Base-by-base conservation (phyloP, 1,284 basidiomycete species). In the Fomitopsis betulina region DNA sequence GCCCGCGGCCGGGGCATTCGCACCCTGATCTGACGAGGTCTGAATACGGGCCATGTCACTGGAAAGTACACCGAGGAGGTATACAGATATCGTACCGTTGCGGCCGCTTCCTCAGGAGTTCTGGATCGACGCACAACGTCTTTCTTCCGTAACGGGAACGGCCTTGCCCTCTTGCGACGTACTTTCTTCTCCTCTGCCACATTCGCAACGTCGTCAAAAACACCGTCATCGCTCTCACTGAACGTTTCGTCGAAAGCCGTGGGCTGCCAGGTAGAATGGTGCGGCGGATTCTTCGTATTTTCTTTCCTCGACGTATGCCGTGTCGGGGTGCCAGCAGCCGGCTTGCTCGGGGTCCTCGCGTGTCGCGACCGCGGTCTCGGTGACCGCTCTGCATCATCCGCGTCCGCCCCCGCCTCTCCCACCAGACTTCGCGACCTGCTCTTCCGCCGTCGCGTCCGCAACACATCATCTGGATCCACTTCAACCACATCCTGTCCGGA, bases 161-260 rank as follows among this genome's bases (percentile, higher is more conserved):
- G 56, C 50, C 35, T 56, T 17, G 39, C 51, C n/a, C 45, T 50
- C n/a, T 40, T 40, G 15, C 19, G 42, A 10, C 49, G 37, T 17
- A n/a, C 15, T 40, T 9, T 12, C 49, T 21, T 30, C 30, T 60
- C 21, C 23, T 56, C n/a, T 13, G 19, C 35, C 13, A 6, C 25
- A 25, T 50, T 27, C 2, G 21, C 2, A 17, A 21, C 45, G 2
- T 47, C 33, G 6, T 35, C n/a, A 9, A 35, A 15, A 13, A 40
- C 37, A 8, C 51, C 63, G 2, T 63, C 63, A 6, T 55, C 60
- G 53, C 62, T 62, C 23, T 63, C 63, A 38, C 63, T 64, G 15
- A 57, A 60, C 7, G 51, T 35, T 27, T 66, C 61, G 9, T 59
- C 39, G 23, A 67, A 60, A 17, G 54, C 61, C 1, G 50, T 45